Base-by-base conservation (phyloP, 1,139 yeast species). In the Saccharomyces hybrid region DNA sequence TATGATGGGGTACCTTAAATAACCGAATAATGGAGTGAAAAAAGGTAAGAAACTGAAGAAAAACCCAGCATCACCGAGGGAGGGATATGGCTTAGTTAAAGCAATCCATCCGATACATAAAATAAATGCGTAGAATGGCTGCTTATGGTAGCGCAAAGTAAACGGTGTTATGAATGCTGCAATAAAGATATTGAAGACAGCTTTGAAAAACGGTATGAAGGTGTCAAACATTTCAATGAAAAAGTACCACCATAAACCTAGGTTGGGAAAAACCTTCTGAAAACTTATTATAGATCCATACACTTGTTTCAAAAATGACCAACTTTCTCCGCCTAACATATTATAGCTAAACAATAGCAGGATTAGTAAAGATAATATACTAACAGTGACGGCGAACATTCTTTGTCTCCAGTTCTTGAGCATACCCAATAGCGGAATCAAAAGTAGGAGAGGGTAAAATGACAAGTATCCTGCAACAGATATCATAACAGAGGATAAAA, bases 221-320 rank as follows among this genome's bases (percentile, higher is more conserved):
- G 84, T 88, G 54, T 85, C 95, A 72, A 93, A 93, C 84, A 93
- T 88, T 69, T 93, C 99, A 29, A 95, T 86, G 74, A 93, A 93
- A 63, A 91, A 83, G 73, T 93, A 93, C 99, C 99, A 93, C 99
- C 99, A 93, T 44, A 93, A 75, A 0, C 99, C 99, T 59, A 93
- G 72, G 69, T 90, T 90, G 13, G 72, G 72, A 26, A 61, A 61
- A 7, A 89, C 81, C 59, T 88, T 89, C 50, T 77, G 77, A 63
- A 88, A 84, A 34, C 76, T 72, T 6, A 89, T 64, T 8, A 82
- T 73, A 84, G 44, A 38, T 38, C 44, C 44, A 38, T 38, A 38
- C 3, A 38, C 44, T 3, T 38, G 44, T 16, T n/a, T 8, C 44
- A 38, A 38, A 16, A 38, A 38, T 16, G 25, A 38, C 44, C 44